Evolutionary conservation across 2,329 filamentous ascomycete genomes (phyloP), one percentile per base, ranked within the genome.

Genomic region (Bretziella fagacearum): DNA sequence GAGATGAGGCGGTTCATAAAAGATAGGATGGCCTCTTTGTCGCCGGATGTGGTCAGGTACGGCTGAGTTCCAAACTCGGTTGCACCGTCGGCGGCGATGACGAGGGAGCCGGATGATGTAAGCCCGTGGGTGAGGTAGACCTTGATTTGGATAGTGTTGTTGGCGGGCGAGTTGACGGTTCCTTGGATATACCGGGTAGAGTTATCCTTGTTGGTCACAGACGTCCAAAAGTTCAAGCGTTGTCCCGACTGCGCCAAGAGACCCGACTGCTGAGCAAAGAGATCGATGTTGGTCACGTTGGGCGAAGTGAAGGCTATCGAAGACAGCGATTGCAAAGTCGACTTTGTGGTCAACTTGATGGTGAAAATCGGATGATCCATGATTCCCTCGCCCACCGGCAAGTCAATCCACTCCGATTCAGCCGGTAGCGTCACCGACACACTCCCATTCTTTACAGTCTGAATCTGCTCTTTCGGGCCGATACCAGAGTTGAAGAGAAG

Each of bases 401-500:
- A 63, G 15, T 68, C 59, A 44, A 77, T 72, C 73, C 73, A 78
- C 7, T 68, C 59, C 22, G 58, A 58, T 52, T 65, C 60, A 2
- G 62, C 57, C n/a, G 73, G 66, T 65, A 77, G 70, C 1, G 63
- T 69, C 10, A 64, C 55, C 0, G 68, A 68, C 51, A 75, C 72
- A 1, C 58, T 58, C 1, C 70, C 71, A 42, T 56, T 60, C 42
- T 68, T 59, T 23, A 76, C 71, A 10, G 73, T 57, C 22, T 65
- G 57, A 20, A 78, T 65, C 56, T 83, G 64, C 64, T 73, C 67
- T 62, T 62, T 60, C 18, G 77, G 77, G 4, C 79, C 81, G 52
- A 81, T 84, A 54, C 80, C 66, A 44, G 74, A 79, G 56, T 77
- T 69, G 60, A 82, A 67, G 2, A 84, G 67, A 42, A 85, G 64